phyloP scores from a whole-genome alignment of 148 eudicot species.

The Rhododendron ferrugineum region DNA sequence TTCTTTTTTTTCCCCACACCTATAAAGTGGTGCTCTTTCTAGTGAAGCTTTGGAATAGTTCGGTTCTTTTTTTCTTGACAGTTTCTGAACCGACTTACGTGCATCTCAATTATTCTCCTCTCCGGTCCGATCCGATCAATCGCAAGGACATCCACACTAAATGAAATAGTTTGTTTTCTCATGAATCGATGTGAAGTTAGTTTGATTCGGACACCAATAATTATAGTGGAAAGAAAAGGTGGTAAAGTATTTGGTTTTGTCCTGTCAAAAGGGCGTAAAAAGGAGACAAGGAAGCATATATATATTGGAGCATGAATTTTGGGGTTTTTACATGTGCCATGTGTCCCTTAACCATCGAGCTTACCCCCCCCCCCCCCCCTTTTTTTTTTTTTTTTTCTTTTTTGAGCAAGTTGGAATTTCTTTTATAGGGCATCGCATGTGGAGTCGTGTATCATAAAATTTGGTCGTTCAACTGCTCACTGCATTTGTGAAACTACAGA shows the following conservation, averaged over 20 bases:
- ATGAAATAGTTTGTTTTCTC: not conserved
- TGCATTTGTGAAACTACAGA: not conserved
- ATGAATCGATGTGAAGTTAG: not conserved
- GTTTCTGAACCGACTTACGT: too few species aligned
- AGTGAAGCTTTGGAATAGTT: too few species aligned
- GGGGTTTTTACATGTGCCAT: constrained; percentile 9
- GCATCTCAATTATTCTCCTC: too few species aligned
- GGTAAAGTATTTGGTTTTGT: not conserved
- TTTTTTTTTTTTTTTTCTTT: not conserved
- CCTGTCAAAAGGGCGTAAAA: not conserved
- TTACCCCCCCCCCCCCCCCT: too few species aligned
- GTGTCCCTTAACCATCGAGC: not conserved
- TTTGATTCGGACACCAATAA: not conserved
- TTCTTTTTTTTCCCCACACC: not conserved
- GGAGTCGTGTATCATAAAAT: not conserved
- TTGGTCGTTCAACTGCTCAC: constrained; percentile 10
- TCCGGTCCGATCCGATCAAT: too few species aligned
- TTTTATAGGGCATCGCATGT: not conserved
- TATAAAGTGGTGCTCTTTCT: not conserved
- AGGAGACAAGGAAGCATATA: constrained; percentile 17
- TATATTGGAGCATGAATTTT: not conserved
- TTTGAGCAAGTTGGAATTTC: not conserved
- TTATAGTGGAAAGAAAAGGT: not conserved
- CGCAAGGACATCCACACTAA: too few species aligned
- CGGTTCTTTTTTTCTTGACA: too few species aligned